Evolutionary conservation across 2,329 filamentous ascomycete genomes (phyloP).

Genomic region (Lachnellula arida): DNA sequence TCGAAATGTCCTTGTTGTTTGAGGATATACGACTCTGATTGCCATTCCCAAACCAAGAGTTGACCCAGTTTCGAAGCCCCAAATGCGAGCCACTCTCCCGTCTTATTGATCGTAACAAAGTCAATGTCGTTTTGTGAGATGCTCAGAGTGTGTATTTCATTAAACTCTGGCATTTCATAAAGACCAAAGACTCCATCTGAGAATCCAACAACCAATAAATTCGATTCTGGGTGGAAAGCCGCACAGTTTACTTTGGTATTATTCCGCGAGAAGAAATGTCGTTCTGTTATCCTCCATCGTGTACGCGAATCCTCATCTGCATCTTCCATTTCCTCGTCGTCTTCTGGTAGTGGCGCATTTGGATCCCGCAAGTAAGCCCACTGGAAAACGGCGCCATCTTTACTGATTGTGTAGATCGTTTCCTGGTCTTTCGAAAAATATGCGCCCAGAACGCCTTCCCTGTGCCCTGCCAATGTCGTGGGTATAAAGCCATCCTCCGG

Average conservation of each 20-base stretch:
- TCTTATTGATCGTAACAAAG: slow-evolving; percentile 88
- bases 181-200: slow-evolving; percentile 91
- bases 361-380: slow-evolving; percentile 76
- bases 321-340: slow-evolving; percentile 56
- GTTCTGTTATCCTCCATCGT: slow-evolving; percentile 86
- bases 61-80: slow-evolving; percentile 93
- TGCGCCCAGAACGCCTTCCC: slow-evolving; percentile 86
- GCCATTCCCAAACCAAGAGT: slow-evolving; percentile 98
- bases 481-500: slow-evolving; percentile 83
- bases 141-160: slow-evolving; percentile 85
- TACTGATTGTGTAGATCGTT: slow-evolving; percentile 91
- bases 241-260: slow-evolving; percentile 83
- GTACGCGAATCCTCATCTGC: slow-evolving; percentile 61
- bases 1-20: slow-evolving; percentile 98
- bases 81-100: slow-evolving; percentile 95
- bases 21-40: slow-evolving; percentile 96
- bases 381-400: slow-evolving; percentile 92
- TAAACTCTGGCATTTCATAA: slow-evolving; percentile 95
- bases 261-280: slow-evolving; percentile 91
- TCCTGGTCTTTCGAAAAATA: slow-evolving; percentile 96
- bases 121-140: slow-evolving; percentile 98
- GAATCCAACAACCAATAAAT: slow-evolving; percentile 93
- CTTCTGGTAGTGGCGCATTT: slow-evolving; percentile 46
- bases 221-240: slow-evolving; percentile 80
- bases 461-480: slow-evolving; percentile 85